Evolutionary conservation across 768 basidiomycete species (phyloP).

Genomic region (Boletus rubroflammeus): DNA sequence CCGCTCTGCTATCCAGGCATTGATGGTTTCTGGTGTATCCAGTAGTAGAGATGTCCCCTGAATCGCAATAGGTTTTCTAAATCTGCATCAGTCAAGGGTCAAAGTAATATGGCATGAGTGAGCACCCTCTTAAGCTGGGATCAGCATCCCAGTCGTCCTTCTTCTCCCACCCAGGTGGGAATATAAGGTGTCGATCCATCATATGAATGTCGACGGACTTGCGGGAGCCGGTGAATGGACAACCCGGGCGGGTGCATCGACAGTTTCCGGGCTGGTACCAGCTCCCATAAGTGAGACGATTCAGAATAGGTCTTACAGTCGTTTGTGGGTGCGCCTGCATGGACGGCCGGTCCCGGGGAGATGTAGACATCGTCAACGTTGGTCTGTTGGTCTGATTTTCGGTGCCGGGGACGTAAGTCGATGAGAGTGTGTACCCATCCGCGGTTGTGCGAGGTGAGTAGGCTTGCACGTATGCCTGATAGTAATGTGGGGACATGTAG

Average conservation of each 20-base stretch:
- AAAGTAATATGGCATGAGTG: neutral
- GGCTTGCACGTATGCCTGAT: slow-evolving; percentile 49
- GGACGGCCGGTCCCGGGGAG: slow-evolving; percentile 2
- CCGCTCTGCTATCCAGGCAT: slow-evolving; percentile 85
- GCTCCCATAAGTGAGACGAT: slow-evolving; percentile 23
- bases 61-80: slow-evolving; percentile 68
- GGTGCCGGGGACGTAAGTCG: slow-evolving; percentile 32
- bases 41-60: slow-evolving; percentile 76
- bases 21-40: slow-evolving; percentile 77
- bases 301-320: slow-evolving; percentile 11
- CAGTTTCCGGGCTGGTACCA: slow-evolving; percentile 64
- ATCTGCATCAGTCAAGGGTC: slow-evolving; percentile 5
- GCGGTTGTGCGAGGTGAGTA: slow-evolving; percentile 23
- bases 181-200: slow-evolving; percentile 90
- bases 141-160: slow-evolving; percentile 77
- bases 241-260: slow-evolving; percentile 61
- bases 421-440: slow-evolving; percentile 39
- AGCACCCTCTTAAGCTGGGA: slow-evolving; percentile 74
- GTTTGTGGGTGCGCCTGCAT: slow-evolving; percentile 1
- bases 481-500: slow-evolving; percentile 48
- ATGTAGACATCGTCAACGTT: neutral
- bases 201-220: slow-evolving; percentile 75
- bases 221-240: slow-evolving; percentile 63
- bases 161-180: slow-evolving; percentile 68
- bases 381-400: neutral